Evolutionary conservation across 768 basidiomycete genomes (phyloP).

Genomic region (Porphyrellus cyaneotinctus): DNA sequence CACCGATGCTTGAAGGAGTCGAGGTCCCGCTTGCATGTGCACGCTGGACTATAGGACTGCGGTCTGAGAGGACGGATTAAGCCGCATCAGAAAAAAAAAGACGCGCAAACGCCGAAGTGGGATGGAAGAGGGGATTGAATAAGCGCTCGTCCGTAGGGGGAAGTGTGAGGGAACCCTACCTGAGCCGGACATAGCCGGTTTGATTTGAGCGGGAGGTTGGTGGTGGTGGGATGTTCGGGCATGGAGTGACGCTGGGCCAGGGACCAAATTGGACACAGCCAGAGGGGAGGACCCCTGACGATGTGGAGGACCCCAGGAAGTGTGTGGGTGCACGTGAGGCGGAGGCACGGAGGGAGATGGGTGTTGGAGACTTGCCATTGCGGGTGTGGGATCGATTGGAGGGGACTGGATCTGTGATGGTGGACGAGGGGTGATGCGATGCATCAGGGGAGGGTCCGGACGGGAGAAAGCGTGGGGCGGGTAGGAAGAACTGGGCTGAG

Average conservation of each 20-base stretch:
- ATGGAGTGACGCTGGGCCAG: constrained; percentile 20
- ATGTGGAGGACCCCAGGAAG: constrained; percentile 30
- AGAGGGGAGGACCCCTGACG: constrained; percentile 34
- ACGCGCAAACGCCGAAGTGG: background rate
- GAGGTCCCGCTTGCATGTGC: constrained; percentile 23
- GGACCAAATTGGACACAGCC: constrained; percentile 24
- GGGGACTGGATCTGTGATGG: constrained; percentile 29
- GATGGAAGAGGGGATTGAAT: background rate
- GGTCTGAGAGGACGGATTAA: constrained; percentile 15
- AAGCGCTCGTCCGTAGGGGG: background rate
- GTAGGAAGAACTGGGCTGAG: constrained; percentile 24
- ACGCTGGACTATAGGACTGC: constrained; percentile 29
- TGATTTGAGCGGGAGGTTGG: constrained; percentile 26
- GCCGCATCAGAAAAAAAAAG: constrained; percentile 7
- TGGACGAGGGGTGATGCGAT: constrained; percentile 32
- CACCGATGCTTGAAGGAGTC: constrained; percentile 26
- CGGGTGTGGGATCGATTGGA: constrained; percentile 26
- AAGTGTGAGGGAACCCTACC: constrained; percentile 14
- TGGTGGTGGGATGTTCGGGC: constrained; percentile 27
- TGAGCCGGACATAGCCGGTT: constrained; percentile 33
- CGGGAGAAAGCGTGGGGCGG: constrained; percentile 16
- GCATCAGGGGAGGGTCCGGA: constrained; percentile 18
- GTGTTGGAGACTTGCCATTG: constrained; percentile 33
- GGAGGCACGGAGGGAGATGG: constrained; percentile 28
- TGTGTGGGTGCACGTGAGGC: constrained; percentile 30